These are phyloP conservation scores for Citeromyces nyonsensis DNA, from an alignment of 805 yeast species.

Conservation along the genomic window DNA sequence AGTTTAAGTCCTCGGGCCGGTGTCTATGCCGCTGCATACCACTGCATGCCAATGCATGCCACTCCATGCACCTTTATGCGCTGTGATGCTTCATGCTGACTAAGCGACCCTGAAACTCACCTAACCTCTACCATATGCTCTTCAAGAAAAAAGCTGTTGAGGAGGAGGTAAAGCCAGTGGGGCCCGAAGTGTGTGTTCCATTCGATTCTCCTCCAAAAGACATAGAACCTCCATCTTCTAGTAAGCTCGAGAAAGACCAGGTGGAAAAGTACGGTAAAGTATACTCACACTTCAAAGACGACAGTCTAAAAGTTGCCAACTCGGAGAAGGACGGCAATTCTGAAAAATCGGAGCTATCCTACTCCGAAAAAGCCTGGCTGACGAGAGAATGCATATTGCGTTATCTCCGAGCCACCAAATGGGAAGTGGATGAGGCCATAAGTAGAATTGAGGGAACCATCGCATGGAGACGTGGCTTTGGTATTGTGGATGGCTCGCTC, in stretches of 20 bases:
- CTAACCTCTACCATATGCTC: no score
- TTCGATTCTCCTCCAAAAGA: slow-evolving; percentile 36
- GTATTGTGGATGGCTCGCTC: slow-evolving; percentile 39
- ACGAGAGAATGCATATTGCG: slow-evolving; percentile 84
- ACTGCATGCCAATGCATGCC: no score
- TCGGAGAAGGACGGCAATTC: slow-evolving; percentile 23
- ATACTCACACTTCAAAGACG: slow-evolving; percentile 40
- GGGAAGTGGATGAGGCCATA: slow-evolving; percentile 62
- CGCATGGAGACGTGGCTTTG: slow-evolving; percentile 91
- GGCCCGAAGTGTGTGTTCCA: slow-evolving; percentile 19
- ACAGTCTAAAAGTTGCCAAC: slow-evolving; percentile 31
- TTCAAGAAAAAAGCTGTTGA: no score
- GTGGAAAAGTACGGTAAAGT: slow-evolving; percentile 45
- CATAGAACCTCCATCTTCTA: slow-evolving; percentile 30
- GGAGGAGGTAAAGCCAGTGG: neutral
- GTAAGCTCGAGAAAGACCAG: slow-evolving; percentile 35
- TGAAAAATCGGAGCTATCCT: slow-evolving; percentile 17
- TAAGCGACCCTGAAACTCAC: no score
- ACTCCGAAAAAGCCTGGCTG: slow-evolving; percentile 77
- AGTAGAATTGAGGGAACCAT: slow-evolving; percentile 63
- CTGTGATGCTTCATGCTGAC: no score
- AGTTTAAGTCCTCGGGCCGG: no score
- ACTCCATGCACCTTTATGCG: no score
- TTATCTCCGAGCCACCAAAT: slow-evolving; percentile 86
- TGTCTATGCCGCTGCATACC: no score